A percentile compares a stretch with the other conserved stretches of the same genome.
Evolutionary conservation across 768 basidiomycete genomes (phyloP).

Genomic region (Tulasnella sp.): DNA sequence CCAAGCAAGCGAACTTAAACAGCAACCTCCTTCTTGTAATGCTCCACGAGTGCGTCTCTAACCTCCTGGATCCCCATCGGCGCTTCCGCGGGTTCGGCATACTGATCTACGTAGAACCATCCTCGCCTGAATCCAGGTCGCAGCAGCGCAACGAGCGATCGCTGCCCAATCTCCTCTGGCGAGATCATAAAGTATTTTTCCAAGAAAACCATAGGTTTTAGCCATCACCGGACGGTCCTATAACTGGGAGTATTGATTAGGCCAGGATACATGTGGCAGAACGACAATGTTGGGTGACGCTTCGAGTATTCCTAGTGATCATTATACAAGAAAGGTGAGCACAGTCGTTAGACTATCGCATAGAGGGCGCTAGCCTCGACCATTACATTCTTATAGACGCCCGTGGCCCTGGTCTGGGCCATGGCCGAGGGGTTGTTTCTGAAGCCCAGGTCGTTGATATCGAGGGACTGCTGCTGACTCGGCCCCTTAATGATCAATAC

Average conservation of each 20-base stretch:
- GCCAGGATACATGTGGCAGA: constrained; percentile 42
- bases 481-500: constrained; percentile 10
- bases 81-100: not conserved
- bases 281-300: constrained; percentile 22
- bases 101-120: not conserved
- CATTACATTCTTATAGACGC: constrained; percentile 12
- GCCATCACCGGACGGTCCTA: not conserved
- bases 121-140: not conserved
- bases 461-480: not conserved
- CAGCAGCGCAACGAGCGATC: not conserved
- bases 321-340: not conserved
- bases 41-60: not conserved
- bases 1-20: not conserved
- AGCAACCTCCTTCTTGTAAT: not conserved
- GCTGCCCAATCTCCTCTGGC: not conserved
- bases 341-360: not conserved
- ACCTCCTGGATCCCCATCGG: not conserved
- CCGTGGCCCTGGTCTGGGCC: not conserved
- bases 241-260: constrained; percentile 33
- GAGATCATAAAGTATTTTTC: not conserved
- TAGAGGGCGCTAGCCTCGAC: not conserved
- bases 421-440: constrained; percentile 13
- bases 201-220: not conserved
- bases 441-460: constrained; percentile 16
- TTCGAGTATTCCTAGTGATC: not conserved